Percentiles rank a stretch among this genome's conserved stretches.
Conservation (phyloP, 2,329 filamentous ascomycete genomes). For the Verticillium dahliae region DNA sequence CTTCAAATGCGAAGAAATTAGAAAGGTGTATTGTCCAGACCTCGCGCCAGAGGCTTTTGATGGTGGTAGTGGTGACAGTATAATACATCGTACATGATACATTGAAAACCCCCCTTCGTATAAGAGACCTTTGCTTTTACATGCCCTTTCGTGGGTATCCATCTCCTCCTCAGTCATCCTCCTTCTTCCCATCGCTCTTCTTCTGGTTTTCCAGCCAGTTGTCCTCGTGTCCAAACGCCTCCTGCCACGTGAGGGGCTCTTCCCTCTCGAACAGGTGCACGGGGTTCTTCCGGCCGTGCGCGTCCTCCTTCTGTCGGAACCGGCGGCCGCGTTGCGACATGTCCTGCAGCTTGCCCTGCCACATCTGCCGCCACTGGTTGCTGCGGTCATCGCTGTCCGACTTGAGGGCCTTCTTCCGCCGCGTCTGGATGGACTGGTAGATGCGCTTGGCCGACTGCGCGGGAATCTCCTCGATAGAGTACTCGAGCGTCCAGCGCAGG, state of each 20-base stretch:
- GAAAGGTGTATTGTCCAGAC: background rate
- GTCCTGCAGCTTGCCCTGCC: constrained; percentile 29
- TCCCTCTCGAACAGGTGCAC: constrained; percentile 40
- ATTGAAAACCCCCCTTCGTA: background rate
- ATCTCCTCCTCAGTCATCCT: background rate
- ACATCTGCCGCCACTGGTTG: constrained; percentile 39
- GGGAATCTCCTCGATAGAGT: constrained; percentile 61
- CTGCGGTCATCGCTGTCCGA: constrained; percentile 32
- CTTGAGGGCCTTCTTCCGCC: constrained; percentile 43
- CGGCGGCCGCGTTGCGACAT: constrained; percentile 46
- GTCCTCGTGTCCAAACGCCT: constrained; percentile 23
- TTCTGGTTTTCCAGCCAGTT: constrained; percentile 5
- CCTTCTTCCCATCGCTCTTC: background rate
- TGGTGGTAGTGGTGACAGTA: background rate
- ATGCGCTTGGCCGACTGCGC: constrained; percentile 36
- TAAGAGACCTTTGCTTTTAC: background rate
- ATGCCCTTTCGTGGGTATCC: too few relatives aligned
- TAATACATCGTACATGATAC: background rate
- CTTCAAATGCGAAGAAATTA: background rate
- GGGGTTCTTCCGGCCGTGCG: constrained; percentile 39
- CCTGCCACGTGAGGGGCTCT: constrained; percentile 22
- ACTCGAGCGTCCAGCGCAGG: constrained; percentile 68
- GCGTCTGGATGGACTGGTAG: constrained; percentile 49
- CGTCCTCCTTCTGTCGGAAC: constrained; percentile 50
- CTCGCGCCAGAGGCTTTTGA: background rate